Base-by-base conservation (phyloP, 306 rosid genomes). In the Notholithocarpus densiflorus region DNA sequence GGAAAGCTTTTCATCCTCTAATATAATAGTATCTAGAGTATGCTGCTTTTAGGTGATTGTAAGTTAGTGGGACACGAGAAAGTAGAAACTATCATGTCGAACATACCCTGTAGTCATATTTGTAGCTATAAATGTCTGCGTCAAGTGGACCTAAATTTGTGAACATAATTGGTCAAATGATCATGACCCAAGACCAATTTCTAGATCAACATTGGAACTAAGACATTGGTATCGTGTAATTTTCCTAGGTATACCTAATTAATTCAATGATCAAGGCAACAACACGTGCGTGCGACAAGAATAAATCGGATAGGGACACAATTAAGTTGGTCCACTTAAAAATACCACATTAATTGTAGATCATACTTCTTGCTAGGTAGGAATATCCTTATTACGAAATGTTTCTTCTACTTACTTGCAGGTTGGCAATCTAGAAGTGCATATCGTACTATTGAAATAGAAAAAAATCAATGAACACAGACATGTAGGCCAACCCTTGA, bases 151-250 rank as follows among this genome's bases (percentile, higher is more conserved):
- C 57, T 57, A 51, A 84, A 80, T 75, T 59, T 68, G 77, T 34
- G 43, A 75, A 78, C 75, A 75, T 31, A 74, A 66, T 13, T 18
- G 34, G 43, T 57, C 80, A 75, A 82, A 75, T 19, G 79, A 86
- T 34, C n/a, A 56, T 61, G 85, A 85, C 87, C 26, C 57, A 12
- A 60, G 80, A 78, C 82, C 79, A 71, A 75, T 54, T 77, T 69
- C 61, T 17, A 43, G 75, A 70, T 52, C 66, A 84, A 21, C 65
- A 68, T 21, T 1, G 21, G 59, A 71, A 71, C 75, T 68, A 62
- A 77, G 71, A 74, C 66, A 55, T 82, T 72, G 85, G 82, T 84
- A 65, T 72, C 57, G 74, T 79, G 81, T 78, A 43, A 77, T 80
- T 84, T 76, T 82, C 77, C 69, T 24, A 71, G 81, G 77, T 32